Evolutionary conservation across 768 basidiomycete species (phyloP), one percentile per base, ranked within the genome.

Genomic region (Xerocomus brunneocitrinus): DNA sequence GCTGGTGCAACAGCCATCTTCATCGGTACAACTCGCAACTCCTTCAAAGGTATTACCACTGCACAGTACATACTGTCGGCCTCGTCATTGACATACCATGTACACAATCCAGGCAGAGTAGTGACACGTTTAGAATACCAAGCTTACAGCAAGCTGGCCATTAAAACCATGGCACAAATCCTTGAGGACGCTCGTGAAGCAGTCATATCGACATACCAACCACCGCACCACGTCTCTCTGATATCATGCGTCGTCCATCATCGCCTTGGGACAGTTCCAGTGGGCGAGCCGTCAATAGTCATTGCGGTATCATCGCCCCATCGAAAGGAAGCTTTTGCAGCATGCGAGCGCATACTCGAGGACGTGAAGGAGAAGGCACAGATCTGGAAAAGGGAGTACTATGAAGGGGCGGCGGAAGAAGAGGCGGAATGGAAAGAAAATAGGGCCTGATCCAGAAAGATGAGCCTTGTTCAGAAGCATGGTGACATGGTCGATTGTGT

Each of bases 301-400:
- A 84, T 95, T 54, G 86, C 87, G 1, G 90, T 92, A 4, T 86
- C 89, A 3, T 85, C 87, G 10, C 87, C 91, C 7, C 91, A 93
- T 68, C 79, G 92, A 31, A 84, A 82, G 60, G 89, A 90, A 64
- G 85, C 89, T 7, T 92, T 93, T 64, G 69, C 75, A 48, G 85
- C 83, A 16, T 91, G 89, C 66, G 91, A 93, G 68, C 80, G 74
- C 60, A 82, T 94, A 54, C 75, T 95, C n/a, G 93, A 95, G 67
- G 79, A 84, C 53, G 85, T 95, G 52, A 95, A 95, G 74, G 71
- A 70, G 55, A 85, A 81, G 62, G 90, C 79, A 39, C 91, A 91
- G 68, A 87, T 95, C 58, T 95, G 93, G 93, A 95, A 95, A 74
- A 73, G 88, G 61, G 93, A 95, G 65, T 89, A 80, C 63, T 95